Evolutionary conservation across 768 basidiomycete species (phyloP).

Genomic region (Boletus huronensis): DNA sequence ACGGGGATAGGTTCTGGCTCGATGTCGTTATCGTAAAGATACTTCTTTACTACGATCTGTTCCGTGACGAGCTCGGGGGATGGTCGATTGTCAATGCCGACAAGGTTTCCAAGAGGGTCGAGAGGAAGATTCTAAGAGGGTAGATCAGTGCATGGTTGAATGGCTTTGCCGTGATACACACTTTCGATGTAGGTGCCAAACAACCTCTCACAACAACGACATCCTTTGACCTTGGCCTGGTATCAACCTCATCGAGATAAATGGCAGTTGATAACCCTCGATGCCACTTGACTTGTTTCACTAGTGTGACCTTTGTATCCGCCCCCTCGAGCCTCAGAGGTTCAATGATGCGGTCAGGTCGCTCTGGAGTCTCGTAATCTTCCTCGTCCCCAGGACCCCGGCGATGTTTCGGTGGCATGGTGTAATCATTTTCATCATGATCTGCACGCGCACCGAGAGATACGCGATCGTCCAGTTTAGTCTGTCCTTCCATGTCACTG

Average conservation of each 20-base stretch:
- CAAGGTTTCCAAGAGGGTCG: constrained; percentile 71
- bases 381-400: constrained; percentile 79
- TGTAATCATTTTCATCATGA: constrained; percentile 27
- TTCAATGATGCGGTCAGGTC: constrained; percentile 40
- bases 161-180: constrained; percentile 24
- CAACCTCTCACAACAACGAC: constrained; percentile 55
- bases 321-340: constrained; percentile 36
- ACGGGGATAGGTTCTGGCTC: constrained; percentile 32
- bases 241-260: constrained; percentile 60
- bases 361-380: constrained; percentile 68
- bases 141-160: constrained; percentile 2
- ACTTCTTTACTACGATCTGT: constrained; percentile 71
- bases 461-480: constrained; percentile 5
- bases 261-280: constrained; percentile 59
- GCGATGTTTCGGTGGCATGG: constrained; percentile 39
- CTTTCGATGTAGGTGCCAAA: constrained; percentile 66
- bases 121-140: constrained; percentile 50
- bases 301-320: constrained; percentile 29
- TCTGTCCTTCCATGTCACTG: constrained; percentile 33
- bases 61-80: constrained; percentile 57
- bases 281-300: constrained; percentile 77
- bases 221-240: constrained; percentile 46
- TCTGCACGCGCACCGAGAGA: constrained; percentile 3
- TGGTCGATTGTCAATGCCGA: constrained; percentile 49
- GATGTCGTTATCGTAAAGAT: constrained; percentile 73